Evolutionary conservation across 2,329 filamentous ascomycete genomes (phyloP), one percentile per base, ranked within the genome.

Genomic region (Microdochium trichocladiopsis): DNA sequence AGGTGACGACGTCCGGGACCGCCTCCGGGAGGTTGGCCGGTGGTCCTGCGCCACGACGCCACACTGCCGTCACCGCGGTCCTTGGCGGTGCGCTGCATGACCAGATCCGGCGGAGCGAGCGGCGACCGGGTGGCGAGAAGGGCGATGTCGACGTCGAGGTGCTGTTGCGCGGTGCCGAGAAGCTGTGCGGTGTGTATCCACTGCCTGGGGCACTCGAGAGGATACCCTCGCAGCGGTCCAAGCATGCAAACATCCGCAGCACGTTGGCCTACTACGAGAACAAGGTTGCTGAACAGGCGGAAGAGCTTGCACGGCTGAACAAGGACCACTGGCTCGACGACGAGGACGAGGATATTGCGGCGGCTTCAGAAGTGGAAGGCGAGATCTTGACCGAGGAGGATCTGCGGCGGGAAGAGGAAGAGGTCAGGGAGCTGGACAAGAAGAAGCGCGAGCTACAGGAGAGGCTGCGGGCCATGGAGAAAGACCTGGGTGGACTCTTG

Each of bases 21-120:
- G 76, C 78, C 53, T 63, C 77, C 56, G 63, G 72, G 60, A 68
- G 65, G 47, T 64, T 61, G 50, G 60, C 71, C 56, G 76, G 74
- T 58, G 77, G 75, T 56, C 9, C 41, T 16, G 41, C 41, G 3
- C 84, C 82, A 45, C 82, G 81, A 58, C 79, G 83, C 54, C 88
- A 86, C 70, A 95, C 90, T 2, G 92, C 92, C 10, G 92, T 97
- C 2, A 89, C 92, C 2, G 90, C 91, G 8, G 91, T 97, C 0
- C 72, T 97, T 9, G 94, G 94, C 4, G 86, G 86, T 0, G 88
- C 95, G 58, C 82, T 97, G 67, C 90, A 96, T 67, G 84, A 89
- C 47, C 82, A 88, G 66, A 90, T 96, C 73, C 57, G 82, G 70
- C 56, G 77, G 65, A 51, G 79, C 77, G 48, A 80, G 79, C 47